Evolutionary conservation across 768 basidiomycete species (phyloP), one percentile per base, ranked within the genome.

Genomic region (Suillus subaureus): DNA sequence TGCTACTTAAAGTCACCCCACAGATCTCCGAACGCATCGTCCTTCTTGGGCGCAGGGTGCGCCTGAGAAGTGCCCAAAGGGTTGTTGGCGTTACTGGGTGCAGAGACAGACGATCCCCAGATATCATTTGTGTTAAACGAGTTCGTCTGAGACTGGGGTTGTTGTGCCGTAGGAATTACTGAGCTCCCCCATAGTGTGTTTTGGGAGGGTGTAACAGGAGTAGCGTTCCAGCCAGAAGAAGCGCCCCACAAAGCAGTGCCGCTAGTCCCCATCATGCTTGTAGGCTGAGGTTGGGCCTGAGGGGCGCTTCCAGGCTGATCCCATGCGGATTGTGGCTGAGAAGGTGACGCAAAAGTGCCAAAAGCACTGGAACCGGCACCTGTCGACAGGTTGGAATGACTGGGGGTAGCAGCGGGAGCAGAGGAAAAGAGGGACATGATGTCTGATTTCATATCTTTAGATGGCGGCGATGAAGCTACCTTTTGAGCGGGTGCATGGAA

Each of bases 371-470:
- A 64, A 52, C 76, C 58, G 56, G 70, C 65, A 54, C 77, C 61
- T 61, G 78, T 68, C 39, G 79, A 71, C 0, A 77, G 73, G 37
- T 33, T 62, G 23, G 62, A 37, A 23, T 61, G 33, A 18, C 39
- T 49, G 8, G 39, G 31, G 40, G 51, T 61, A 12, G 67, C 66
- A 8, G 71, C 40, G 0, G 82, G 73, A 0, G 82, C 71, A 0
- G 84, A 74, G 18, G 91, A 86, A 75, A 93, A 95, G 49, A 96
- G 83, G 0, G 92, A 92, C 21, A 96, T 81, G 68, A 96, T 96
- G 69, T 96, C 91, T 63, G 92, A 85, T 70, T 94, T 96, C 54
- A 89, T 84, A 70, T 93, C 90, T 72, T 92, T 93, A 74, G 83
- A 84, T 0, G 83, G 80, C 52, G 73, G 75, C 18, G 78, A 72